A percentile compares a stretch with the other conserved stretches of the same genome.
Evolutionary conservation across 164 flowering plant genomes (phyloP).

Genomic region (Protea cynaroides): DNA sequence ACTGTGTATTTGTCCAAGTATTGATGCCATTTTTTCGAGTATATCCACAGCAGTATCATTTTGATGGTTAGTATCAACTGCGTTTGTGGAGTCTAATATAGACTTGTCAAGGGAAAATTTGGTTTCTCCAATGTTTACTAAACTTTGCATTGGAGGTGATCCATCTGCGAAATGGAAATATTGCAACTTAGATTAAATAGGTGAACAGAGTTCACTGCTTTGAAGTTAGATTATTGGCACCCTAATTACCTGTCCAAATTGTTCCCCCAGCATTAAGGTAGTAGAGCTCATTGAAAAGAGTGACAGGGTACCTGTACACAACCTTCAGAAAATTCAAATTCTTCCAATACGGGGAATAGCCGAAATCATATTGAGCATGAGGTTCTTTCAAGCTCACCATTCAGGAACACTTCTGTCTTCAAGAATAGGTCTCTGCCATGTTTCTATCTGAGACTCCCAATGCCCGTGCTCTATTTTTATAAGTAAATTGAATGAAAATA

Average conservation of each 20-base stretch:
- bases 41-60: conserved; percentile 58
- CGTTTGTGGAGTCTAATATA: conserved; percentile 14
- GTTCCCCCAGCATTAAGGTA: conserved; percentile 88
- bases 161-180: conserved; percentile 52
- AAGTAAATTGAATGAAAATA: conserved; percentile 4
- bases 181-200: neutral
- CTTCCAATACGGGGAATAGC: neutral
- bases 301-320: conserved; percentile 65
- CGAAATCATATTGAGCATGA: neutral
- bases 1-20: conserved; percentile 51
- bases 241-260: conserved; percentile 84
- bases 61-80: conserved; percentile 12
- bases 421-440: conserved; percentile 84
- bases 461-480: conserved; percentile 45
- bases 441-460: conserved; percentile 84
- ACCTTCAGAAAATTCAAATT: conserved; percentile 4
- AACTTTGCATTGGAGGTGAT: conserved; percentile 57
- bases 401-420: conserved; percentile 81
- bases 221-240: neutral
- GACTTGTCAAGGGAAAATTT: conserved; percentile 62
- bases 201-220: neutral
- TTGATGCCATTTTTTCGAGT: conserved; percentile 61
- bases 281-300: conserved; percentile 91
- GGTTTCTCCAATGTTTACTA: conserved; percentile 31
- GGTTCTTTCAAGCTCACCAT: conserved; percentile 45